Evolutionary conservation across 192 early-diverging fungal genomes (phyloP), one percentile per base, ranked within the genome.

Genomic region (Coemansia sp.): DNA sequence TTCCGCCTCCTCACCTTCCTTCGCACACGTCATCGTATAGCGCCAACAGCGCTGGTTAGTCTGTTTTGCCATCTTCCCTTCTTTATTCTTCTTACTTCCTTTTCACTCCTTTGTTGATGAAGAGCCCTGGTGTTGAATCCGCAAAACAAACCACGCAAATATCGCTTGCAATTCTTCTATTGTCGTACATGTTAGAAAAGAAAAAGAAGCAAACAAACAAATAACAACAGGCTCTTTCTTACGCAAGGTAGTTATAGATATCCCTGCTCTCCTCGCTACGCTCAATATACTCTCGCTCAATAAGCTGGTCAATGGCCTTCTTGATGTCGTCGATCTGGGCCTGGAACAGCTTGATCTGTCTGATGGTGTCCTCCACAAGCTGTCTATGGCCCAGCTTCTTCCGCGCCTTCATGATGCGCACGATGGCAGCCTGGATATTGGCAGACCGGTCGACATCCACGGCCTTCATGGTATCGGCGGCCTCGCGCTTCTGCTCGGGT

Each of bases 361-460:
- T 77, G 57, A 98, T 94, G 5, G 95, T 93, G 64, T 98, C 96
- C 42, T 91, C 85, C 48, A 99, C 89, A 14, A 99, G 87, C 42
- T 87, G 83, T 8, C 89, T 84, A 74, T 97, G 93, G 65, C 91
- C 89, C 84, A 98, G 81, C 46, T 86, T 86, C 81, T 98, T 96
- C 41, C 96, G 91, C 2, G 96, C 93, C 86, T 99, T 99, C 98
- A 99, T 99, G 69, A 99, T 95, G 17, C 98, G 93, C 45, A 99
- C 98, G 85, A 99, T 97, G 1, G 98, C 96, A 7, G 96, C 97
- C 89, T 99, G 95, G 84, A 99, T 98, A 61, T 94, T 76, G 63
- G 89, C 79, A 83, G 92, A 94, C 46, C 98, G 89, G 74, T 98
- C 96, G 68, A 94, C 89, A 63, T 94, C 93, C 19, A 99, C 90